Base-by-base conservation (phyloP, 495 filamentous ascomycete genomes). In the Durotheca rogersii region DNA sequence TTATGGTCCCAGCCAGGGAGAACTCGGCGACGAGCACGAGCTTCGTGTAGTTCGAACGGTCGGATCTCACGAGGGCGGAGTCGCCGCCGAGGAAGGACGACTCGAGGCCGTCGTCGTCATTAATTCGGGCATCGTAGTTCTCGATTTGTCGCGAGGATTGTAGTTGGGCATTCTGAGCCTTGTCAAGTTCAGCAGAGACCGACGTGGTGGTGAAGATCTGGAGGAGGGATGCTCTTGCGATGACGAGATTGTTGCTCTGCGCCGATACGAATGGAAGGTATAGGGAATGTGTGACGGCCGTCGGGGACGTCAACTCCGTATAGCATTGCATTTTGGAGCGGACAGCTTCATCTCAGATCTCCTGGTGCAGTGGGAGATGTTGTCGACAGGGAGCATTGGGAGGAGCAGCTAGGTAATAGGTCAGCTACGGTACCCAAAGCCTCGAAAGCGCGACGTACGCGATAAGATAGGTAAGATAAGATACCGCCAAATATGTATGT, bases 261-360 rank as follows among this genome's bases (percentile, higher is more conserved):
- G 87, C 71, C 20, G 83, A 84, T 32, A 84, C 71, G 61, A 99
- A 92, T 15, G 89, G 81, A 12, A 95, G 69, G 33, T 77, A 78
- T 60, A 97, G 67, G 27, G 92, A 88, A 72, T 95, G 87, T 47
- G 89, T 89, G 62, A 99, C 89, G 58, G 90, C 89, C 60, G 89
- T 94, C 15, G 93, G 90, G 71, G 93, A 85, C 57, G 89, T 81
- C 62, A 99, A 72, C 76, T 96, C 90, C 53, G 88, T 89, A 74
- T 96, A 97, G 73, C 76, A 79, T 62, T 81, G 78, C 78, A 81
- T 81, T 16, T 41, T 46, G 37, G 36, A 51, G 34, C 14, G 42
- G 11, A 25, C 31, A 53, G 41, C 56, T 23, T 58, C 59, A 65
- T 65, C 46, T 65, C 59, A 62, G 34, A 29, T 16, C 23, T 11